phyloP scores from a whole-genome alignment of 495 filamentous ascomycete genomes.

The Beverwykella pulmonaria region DNA sequence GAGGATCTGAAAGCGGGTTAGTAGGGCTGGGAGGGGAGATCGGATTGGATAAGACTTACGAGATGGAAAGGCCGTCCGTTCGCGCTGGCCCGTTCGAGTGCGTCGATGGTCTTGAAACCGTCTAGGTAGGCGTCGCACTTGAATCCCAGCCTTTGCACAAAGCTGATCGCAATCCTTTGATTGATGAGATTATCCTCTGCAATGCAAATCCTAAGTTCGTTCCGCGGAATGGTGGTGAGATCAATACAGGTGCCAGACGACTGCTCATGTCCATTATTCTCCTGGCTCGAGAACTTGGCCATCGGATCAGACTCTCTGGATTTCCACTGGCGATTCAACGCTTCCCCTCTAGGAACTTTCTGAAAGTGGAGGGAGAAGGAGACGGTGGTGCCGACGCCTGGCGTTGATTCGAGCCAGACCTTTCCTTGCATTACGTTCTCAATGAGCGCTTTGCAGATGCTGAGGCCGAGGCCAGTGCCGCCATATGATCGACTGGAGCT shows the following conservation, averaged over 20 bases:
- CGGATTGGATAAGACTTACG: slow-evolving; percentile 47
- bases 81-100: slow-evolving; percentile 67
- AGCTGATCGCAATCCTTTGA: slow-evolving; percentile 81
- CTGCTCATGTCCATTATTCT: slow-evolving; percentile 32
- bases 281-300: slow-evolving; percentile 59
- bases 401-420: slow-evolving; percentile 77
- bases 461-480: slow-evolving; percentile 85
- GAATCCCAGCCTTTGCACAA: slow-evolving; percentile 81
- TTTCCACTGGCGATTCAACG: slow-evolving; percentile 16
- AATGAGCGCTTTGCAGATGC: slow-evolving; percentile 93
- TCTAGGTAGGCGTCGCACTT: slow-evolving; percentile 82
- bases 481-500: slow-evolving; percentile 87
- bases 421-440: slow-evolving; percentile 85
- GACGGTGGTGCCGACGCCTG: slow-evolving; percentile 78
- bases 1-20: slow-evolving; percentile 46
- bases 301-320: slow-evolving; percentile 54
- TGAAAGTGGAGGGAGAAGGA: slow-evolving; percentile 82
- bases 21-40: neutral
- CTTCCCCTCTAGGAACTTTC: slow-evolving; percentile 58
- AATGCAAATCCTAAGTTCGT: slow-evolving; percentile 81
- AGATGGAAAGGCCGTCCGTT: slow-evolving; percentile 75
- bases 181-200: slow-evolving; percentile 93
- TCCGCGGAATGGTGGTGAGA: slow-evolving; percentile 70
- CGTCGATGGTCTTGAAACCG: slow-evolving; percentile 82
- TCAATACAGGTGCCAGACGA: slow-evolving; percentile 47